Conservation (phyloP, 352 stramenopile species). For the Peronospora farinosa region DNA sequence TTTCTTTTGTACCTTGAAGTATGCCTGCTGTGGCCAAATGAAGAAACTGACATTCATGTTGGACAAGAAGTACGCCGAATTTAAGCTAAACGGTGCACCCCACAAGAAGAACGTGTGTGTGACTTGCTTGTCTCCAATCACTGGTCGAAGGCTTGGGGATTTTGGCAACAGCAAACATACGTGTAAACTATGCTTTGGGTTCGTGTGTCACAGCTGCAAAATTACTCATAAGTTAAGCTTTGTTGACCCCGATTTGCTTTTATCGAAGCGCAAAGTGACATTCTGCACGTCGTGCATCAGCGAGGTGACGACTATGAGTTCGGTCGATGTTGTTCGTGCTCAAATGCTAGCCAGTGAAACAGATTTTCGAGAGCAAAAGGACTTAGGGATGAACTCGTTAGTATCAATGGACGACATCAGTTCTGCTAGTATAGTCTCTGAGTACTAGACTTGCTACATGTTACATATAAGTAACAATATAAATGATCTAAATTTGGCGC, state of each 20-base stretch:
- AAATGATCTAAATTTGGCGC: no score
- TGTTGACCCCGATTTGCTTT: conserved; percentile 27
- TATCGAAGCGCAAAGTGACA: conserved; percentile 34
- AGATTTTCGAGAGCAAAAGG: not conserved
- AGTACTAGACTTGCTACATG: not conserved
- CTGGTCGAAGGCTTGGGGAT: conserved; percentile 12
- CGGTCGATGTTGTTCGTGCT: conserved; percentile 24
- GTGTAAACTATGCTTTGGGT: conserved; percentile 35
- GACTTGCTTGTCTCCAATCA: conserved; percentile 22
- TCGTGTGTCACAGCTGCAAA: conserved; percentile 33
- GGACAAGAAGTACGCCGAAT: conserved; percentile 29
- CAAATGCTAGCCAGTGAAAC: conserved; percentile 22
- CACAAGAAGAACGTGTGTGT: conserved; percentile 25
- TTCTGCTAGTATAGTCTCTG: not conserved
- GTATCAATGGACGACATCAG: not conserved
- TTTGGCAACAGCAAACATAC: conserved; percentile 22
- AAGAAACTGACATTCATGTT: conserved; percentile 38
- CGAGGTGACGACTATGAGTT: conserved; percentile 28
- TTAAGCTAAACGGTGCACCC: conserved; percentile 15
- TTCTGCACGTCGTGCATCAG: conserved; percentile 37
- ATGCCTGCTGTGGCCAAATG: conserved; percentile 31
- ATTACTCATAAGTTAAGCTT: conserved; percentile 34
- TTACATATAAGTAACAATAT: not conserved
- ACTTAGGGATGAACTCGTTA: not conserved
- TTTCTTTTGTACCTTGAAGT: conserved; percentile 26